Conservation (phyloP, 768 basidiomycete species). For the Phaeotremella fagi region DNA sequence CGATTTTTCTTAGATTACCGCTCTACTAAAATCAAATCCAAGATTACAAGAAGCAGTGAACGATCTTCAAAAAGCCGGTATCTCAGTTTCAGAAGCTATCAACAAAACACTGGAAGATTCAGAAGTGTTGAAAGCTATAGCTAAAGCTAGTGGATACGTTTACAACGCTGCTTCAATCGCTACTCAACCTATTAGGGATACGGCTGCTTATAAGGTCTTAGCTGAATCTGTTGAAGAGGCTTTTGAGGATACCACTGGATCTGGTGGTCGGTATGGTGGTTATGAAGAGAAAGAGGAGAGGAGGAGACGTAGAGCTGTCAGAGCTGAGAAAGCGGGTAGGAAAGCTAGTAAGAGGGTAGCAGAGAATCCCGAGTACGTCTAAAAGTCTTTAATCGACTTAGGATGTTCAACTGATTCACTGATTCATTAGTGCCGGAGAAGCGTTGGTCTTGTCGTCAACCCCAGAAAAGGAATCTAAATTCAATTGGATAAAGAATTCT, state of each 20-base stretch:
- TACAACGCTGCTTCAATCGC: conserved; percentile 79
- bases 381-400: no score
- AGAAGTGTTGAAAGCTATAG: conserved; percentile 91
- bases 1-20: conserved; percentile 60
- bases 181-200: conserved; percentile 95
- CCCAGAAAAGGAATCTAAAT: conserved; percentile 28
- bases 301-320: conserved; percentile 67
- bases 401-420: not conserved
- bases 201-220: conserved; percentile 85
- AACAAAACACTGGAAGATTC: conserved; percentile 83
- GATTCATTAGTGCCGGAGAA: conserved; percentile 65
- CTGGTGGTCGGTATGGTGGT: conserved; percentile 66
- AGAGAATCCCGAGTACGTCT: conserved; percentile 74
- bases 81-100: conserved; percentile 71
- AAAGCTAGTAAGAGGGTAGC: conserved; percentile 55
- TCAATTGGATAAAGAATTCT: conserved; percentile 29
- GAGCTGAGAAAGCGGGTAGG: conserved; percentile 80
- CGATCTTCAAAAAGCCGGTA: conserved; percentile 78
- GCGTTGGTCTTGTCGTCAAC: conserved; percentile 63
- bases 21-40: conserved; percentile 95
- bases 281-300: conserved; percentile 93
- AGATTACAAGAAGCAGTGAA: conserved; percentile 84
- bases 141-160: conserved; percentile 75
- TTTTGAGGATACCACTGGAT: conserved; percentile 79
- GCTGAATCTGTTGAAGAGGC: conserved; percentile 86